Percentiles rank a stretch among this genome's conserved stretches.
Conservation (phyloP, 495 filamentous ascomycete genomes). For the Talaromyces adpressus region DNA sequence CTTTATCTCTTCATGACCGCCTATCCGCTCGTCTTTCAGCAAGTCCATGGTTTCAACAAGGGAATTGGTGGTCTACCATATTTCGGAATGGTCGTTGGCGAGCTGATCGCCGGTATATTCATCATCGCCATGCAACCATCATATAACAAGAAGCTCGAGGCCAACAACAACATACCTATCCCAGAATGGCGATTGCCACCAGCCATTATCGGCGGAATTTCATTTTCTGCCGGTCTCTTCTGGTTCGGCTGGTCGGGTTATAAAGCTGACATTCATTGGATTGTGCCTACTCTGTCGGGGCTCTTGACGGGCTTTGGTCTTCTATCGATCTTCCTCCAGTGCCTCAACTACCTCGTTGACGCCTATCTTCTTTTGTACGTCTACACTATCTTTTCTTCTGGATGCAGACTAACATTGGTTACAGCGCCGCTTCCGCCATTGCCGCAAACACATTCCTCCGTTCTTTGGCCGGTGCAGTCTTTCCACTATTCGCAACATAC, state of each 20-base stretch:
- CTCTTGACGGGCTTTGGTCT: conserved; percentile 55
- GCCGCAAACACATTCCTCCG: conserved; percentile 87
- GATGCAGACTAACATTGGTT: background rate
- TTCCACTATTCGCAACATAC: conserved; percentile 75
- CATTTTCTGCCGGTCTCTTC: conserved; percentile 70
- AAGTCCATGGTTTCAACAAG: conserved; percentile 57
- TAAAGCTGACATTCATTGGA: conserved; percentile 64
- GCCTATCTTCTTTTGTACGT: conserved; percentile 79
- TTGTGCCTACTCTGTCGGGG: conserved; percentile 70
- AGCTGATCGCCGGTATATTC: conserved; percentile 57
- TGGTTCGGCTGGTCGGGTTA: conserved; percentile 83
- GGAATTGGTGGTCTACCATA: conserved; percentile 71
- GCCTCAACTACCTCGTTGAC: conserved; percentile 81
- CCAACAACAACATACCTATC: conserved; percentile 66
- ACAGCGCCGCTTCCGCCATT: conserved; percentile 73
- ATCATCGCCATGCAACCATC: conserved; percentile 60
- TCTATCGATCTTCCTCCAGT: conserved; percentile 74
- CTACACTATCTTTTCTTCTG: conserved; percentile 11
- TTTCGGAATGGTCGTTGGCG: conserved; percentile 73
- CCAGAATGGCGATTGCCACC: conserved; percentile 84
- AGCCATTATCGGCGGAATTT: conserved; percentile 67
- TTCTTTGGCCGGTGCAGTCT: conserved; percentile 66
- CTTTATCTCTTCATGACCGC: conserved; percentile 78
- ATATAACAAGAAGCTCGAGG: conserved; percentile 56
- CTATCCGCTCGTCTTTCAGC: conserved; percentile 72